phyloP scores from a whole-genome alignment of 768 basidiomycete genomes.

The Naganishia kalamii region DNA sequence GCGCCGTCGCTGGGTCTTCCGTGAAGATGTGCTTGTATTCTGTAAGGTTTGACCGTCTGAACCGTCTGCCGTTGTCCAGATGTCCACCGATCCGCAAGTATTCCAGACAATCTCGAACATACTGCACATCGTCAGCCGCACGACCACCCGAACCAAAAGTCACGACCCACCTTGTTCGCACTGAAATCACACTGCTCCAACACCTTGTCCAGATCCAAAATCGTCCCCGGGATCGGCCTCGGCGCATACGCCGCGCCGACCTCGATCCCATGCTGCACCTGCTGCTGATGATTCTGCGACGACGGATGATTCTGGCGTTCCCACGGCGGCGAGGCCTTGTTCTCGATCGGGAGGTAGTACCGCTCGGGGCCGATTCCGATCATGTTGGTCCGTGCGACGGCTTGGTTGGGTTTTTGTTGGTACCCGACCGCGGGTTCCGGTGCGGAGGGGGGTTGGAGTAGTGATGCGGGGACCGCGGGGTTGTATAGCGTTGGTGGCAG shows the following conservation, averaged over 20 bases:
- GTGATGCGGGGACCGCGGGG: slow-evolving; percentile 41
- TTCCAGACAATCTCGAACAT: slow-evolving; percentile 95
- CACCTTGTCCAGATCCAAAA: slow-evolving; percentile 81
- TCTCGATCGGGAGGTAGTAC: slow-evolving; percentile 63
- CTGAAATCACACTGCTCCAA: slow-evolving; percentile 92
- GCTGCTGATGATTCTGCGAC: slow-evolving; percentile 13
- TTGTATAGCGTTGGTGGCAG: slow-evolving; percentile 36
- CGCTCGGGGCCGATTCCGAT: slow-evolving; percentile 71
- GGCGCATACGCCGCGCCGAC: slow-evolving; percentile 65
- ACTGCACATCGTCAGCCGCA: slow-evolving; percentile 54
- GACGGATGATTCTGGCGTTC: slow-evolving; percentile 2
- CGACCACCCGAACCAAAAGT: neutral
- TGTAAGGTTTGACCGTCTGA: slow-evolving; percentile 68
- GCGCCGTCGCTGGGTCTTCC: slow-evolving; percentile 51
- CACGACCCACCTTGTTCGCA: slow-evolving; percentile 49
- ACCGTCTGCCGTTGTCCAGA: slow-evolving; percentile 69
- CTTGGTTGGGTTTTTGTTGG: slow-evolving; percentile 29
- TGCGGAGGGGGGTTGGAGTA: slow-evolving; percentile 27
- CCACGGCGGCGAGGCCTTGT: slow-evolving; percentile 51
- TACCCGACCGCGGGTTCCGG: slow-evolving; percentile 34
- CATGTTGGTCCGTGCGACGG: slow-evolving; percentile 53
- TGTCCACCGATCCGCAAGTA: slow-evolving; percentile 84
- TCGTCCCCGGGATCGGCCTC: slow-evolving; percentile 72
- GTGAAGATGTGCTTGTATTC: slow-evolving; percentile 84
- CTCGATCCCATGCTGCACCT: neutral